Evolutionary conservation across 768 basidiomycete species (phyloP).

Genomic region (Hygrophoropsis aurantiaca): DNA sequence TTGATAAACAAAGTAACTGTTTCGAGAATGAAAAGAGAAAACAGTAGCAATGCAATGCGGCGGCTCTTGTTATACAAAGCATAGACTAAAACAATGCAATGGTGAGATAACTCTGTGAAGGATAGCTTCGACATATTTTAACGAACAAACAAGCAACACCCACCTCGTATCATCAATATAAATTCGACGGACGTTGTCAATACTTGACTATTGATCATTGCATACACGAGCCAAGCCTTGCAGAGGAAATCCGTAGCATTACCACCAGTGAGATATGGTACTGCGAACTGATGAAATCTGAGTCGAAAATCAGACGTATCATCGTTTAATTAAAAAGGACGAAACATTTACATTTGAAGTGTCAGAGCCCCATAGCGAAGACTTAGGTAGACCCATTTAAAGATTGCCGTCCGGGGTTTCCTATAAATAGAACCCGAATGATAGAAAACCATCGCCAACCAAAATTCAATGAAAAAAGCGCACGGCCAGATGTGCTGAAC

Average conservation of each 20-base stretch:
- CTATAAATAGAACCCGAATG: constrained; percentile 4
- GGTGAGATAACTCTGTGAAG: not conserved
- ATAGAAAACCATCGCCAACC: not conserved
- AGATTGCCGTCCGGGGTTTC: constrained; percentile 12
- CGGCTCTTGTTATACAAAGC: constrained; percentile 35
- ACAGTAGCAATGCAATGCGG: constrained; percentile 25
- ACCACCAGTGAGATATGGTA: constrained; percentile 8
- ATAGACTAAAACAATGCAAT: constrained; percentile 15
- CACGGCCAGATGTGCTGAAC: constrained; percentile 32
- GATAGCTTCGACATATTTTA: not conserved
- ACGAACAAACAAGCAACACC: constrained; percentile 1
- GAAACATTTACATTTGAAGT: constrained; percentile 1
- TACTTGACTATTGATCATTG: constrained; percentile 11
- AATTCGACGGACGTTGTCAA: constrained; percentile 17
- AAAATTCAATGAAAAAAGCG: not conserved
- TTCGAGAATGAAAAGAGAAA: constrained; percentile 27
- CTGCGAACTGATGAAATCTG: constrained; percentile 2
- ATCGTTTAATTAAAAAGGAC: not conserved
- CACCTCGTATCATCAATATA: constrained; percentile 24
- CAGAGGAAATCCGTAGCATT: constrained; percentile 11
- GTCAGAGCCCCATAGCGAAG: constrained; percentile 6
- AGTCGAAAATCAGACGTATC: no score
- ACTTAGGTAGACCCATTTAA: constrained; percentile 18
- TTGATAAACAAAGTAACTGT: constrained; percentile 31
- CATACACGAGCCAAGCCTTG: constrained; percentile 17